Conservation (phyloP, 2,329 filamentous ascomycete genomes). For the Beauveria scarabaeidicola region DNA sequence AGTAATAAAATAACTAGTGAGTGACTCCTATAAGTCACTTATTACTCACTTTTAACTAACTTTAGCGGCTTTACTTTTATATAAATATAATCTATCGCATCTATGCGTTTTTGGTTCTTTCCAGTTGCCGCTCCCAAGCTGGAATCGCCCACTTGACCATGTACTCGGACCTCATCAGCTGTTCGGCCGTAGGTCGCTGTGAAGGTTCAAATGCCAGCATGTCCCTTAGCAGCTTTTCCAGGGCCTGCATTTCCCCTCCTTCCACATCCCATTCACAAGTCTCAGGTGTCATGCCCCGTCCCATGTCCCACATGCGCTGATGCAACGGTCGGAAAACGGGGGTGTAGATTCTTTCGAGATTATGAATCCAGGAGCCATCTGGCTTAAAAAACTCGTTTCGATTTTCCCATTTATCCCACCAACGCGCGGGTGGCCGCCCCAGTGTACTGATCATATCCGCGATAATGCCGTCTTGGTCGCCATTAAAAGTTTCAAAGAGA, state of each 20-base stretch:
- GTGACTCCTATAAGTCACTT: too few species aligned
- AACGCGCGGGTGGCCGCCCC: constrained; percentile 15
- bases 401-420: constrained; percentile 17
- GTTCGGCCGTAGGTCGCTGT: constrained; percentile 9
- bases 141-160: constrained; percentile 13
- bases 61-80: too few species aligned
- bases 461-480: constrained; percentile 16
- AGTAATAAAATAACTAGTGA: too few species aligned
- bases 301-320: constrained; percentile 14
- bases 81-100: neutral
- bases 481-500: constrained; percentile 16
- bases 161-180: constrained; percentile 13
- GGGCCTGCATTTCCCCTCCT: constrained; percentile 12
- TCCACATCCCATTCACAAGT: constrained; percentile 12
- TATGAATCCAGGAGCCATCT: constrained; percentile 11
- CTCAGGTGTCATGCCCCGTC: constrained; percentile 12
- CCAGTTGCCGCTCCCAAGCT: constrained; percentile 8
- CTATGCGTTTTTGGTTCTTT: neutral
- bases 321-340: constrained; percentile 13
- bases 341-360: constrained; percentile 9
- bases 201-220: constrained; percentile 12
- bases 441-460: constrained; percentile 17
- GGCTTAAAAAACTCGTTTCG: constrained; percentile 14
- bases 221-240: constrained; percentile 10
- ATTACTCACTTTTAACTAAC: too few species aligned